phyloP scores from a whole-genome alignment of 108 stramenopile species.

The Cyclotella cryptica region DNA sequence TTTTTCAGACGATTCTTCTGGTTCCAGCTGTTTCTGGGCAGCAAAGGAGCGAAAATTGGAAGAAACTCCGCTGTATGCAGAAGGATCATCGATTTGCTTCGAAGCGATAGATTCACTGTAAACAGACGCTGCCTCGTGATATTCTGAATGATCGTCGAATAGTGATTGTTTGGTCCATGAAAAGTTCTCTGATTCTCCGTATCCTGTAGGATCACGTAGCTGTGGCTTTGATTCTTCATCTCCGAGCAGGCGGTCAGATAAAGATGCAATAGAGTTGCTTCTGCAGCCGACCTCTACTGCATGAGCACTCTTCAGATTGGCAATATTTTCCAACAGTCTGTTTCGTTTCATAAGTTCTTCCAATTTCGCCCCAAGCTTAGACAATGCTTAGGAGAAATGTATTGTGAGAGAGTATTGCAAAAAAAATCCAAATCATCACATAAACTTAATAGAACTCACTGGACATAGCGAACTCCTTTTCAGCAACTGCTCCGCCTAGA shows the following conservation, averaged over 20 bases:
- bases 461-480: slow-evolving; percentile 46
- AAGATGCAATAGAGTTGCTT: background rate
- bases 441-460: background rate
- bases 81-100: background rate
- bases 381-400: background rate
- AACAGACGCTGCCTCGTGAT: background rate
- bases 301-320: slow-evolving; percentile 23
- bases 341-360: slow-evolving; percentile 44
- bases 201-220: background rate
- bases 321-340: slow-evolving; percentile 26
- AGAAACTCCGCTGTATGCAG: slow-evolving; percentile 9
- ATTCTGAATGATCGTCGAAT: background rate
- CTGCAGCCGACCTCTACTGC: background rate
- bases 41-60: slow-evolving; percentile 26
- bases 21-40: slow-evolving; percentile 21
- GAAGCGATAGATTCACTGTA: background rate
- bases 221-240: slow-evolving; percentile 4
- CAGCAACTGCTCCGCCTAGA: slow-evolving; percentile 31
- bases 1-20: slow-evolving; percentile 12
- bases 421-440: no score
- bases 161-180: background rate
- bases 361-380: slow-evolving; percentile 36
- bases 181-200: background rate
- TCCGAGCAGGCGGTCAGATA: background rate
- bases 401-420: no score